Conservation (phyloP, 768 basidiomycete genomes). For the Aureoboletus auriporus region DNA sequence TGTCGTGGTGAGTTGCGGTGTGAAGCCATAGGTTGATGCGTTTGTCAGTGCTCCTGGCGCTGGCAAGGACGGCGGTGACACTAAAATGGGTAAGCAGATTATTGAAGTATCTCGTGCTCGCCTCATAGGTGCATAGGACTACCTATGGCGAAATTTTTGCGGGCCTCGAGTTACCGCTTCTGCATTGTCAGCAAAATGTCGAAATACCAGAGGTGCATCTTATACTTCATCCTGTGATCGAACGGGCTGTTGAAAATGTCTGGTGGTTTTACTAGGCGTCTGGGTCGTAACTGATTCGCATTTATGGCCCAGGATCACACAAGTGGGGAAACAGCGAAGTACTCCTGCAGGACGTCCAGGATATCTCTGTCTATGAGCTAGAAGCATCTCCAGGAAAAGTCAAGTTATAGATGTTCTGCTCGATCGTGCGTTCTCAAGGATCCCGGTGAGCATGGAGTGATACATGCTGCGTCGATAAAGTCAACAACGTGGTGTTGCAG, state of each 20-base stretch:
- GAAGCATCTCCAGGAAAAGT: too few relatives aligned
- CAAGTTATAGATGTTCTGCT: too few relatives aligned
- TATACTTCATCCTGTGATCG: slow-evolving; percentile 85
- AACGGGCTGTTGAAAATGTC: slow-evolving; percentile 77
- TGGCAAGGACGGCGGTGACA: slow-evolving; percentile 73
- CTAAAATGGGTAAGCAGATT: slow-evolving; percentile 66
- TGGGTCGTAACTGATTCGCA: slow-evolving; percentile 27
- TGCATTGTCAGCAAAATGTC: slow-evolving; percentile 97
- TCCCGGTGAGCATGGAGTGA: too few relatives aligned
- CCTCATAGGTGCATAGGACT: slow-evolving; percentile 51
- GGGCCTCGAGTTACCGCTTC: slow-evolving; percentile 87
- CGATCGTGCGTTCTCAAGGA: too few relatives aligned
- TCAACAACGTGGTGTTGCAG: too few relatives aligned
- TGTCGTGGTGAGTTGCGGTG: slow-evolving; percentile 90
- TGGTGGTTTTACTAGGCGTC: slow-evolving; percentile 11
- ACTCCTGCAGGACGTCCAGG: too few relatives aligned
- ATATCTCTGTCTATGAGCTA: too few relatives aligned
- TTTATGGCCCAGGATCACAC: slow-evolving; percentile 44
- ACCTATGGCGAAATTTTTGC: slow-evolving; percentile 99
- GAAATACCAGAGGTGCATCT: slow-evolving; percentile 98
- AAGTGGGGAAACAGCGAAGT: too few relatives aligned
- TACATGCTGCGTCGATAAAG: too few relatives aligned
- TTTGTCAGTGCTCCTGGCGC: slow-evolving; percentile 83
- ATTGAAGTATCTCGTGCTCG: background rate
- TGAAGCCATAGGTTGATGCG: slow-evolving; percentile 98